A percentile compares a stretch with the other conserved stretches of the same genome.
Evolutionary conservation across 2,329 filamentous ascomycete genomes (phyloP).

Genomic region (Claviceps purpurea): DNA sequence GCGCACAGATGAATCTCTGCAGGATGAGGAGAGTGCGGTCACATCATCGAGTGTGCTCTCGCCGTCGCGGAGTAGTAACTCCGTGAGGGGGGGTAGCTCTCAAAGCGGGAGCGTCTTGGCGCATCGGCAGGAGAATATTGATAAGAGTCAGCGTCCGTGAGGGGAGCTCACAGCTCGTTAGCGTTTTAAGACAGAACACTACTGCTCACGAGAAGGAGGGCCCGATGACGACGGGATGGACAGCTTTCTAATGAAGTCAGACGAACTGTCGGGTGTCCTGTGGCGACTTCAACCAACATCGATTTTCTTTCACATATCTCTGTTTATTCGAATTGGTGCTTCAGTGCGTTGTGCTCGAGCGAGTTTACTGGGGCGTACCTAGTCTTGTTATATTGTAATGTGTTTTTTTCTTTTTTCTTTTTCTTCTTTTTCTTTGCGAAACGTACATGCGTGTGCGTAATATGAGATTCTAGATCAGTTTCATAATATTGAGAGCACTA

Average conservation of each 20-base stretch:
- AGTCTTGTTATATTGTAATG: too few relatives aligned
- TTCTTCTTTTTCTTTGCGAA: too few relatives aligned
- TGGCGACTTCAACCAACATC: not conserved
- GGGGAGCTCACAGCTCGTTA: not conserved
- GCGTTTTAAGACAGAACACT: not conserved
- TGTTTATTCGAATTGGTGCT: not conserved
- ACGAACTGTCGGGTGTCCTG: not conserved
- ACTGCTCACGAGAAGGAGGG: not conserved
- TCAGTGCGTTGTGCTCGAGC: too few relatives aligned
- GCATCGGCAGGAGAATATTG: not conserved
- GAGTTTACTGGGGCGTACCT: too few relatives aligned
- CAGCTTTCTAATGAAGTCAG: not conserved
- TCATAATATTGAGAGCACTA: too few relatives aligned
- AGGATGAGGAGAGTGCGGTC: not conserved
- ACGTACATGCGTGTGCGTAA: too few relatives aligned
- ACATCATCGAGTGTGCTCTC: not conserved
- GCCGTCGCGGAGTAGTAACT: conserved; percentile 2
- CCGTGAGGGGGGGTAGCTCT: conserved; percentile 10
- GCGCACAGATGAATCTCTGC: not conserved
- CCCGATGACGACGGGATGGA: not conserved
- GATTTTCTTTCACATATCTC: not conserved
- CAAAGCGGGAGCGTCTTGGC: not conserved
- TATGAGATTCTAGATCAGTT: too few relatives aligned
- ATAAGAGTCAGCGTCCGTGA: too few relatives aligned
- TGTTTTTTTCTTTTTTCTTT: too few relatives aligned